These are phyloP conservation scores for Holtermannia corniformis DNA, from an alignment of 768 basidiomycete genomes.

Conservation along the genomic window DNA sequence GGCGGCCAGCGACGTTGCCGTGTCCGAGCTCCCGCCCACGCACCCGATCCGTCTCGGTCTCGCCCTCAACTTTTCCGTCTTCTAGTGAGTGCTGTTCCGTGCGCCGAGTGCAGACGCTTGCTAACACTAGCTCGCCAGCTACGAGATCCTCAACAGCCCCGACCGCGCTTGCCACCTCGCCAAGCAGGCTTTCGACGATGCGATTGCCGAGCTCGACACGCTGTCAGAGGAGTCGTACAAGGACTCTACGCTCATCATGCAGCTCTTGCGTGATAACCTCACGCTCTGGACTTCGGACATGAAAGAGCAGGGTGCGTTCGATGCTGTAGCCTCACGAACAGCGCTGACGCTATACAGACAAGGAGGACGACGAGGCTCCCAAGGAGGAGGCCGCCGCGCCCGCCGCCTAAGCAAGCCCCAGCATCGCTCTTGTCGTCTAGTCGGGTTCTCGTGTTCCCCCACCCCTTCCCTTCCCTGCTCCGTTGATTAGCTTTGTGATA, in stretches of 20 bases:
- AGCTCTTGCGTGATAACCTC: constrained; percentile 91
- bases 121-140: constrained; percentile 42
- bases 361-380: constrained; percentile 21
- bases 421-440: constrained; percentile 2
- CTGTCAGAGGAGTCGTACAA: constrained; percentile 98
- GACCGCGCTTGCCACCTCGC: constrained; percentile 97
- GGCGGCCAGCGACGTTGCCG: constrained; percentile 92
- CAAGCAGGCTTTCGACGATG: constrained; percentile 98
- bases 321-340: background rate
- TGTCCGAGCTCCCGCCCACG: constrained; percentile 77
- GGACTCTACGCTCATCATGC: constrained; percentile 87
- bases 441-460: constrained; percentile 4
- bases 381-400: constrained; percentile 31
- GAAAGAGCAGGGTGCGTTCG: constrained; percentile 61
- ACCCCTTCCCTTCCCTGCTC: background rate
- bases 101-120: background rate
- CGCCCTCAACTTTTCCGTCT: constrained; percentile 97
- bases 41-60: constrained; percentile 98
- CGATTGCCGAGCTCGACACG: constrained; percentile 97
- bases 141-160: constrained; percentile 97
- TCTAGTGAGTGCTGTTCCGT: constrained; percentile 51
- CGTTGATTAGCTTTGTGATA: too few species aligned
- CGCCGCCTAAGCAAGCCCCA: constrained; percentile 14
- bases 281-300: constrained; percentile 98
- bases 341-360: constrained; percentile 5